A percentile compares a stretch with the other conserved stretches of the same genome.
These are phyloP conservation scores for Conringia planisiliqua DNA, from an alignment of 345 rosid genomes.

Conservation along the genomic window DNA sequence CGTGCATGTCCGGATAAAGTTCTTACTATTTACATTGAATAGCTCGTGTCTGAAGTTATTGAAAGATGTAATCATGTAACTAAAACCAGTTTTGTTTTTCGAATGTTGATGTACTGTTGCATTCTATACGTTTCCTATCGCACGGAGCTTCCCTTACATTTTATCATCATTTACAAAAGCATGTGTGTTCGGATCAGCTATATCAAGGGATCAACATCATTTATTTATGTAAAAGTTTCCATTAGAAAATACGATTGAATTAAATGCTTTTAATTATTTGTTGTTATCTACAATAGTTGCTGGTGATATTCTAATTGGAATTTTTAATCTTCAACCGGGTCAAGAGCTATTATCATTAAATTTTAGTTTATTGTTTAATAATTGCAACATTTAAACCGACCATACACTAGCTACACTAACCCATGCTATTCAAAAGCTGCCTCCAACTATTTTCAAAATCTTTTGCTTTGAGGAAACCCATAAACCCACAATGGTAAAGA, in stretches of 20 bases:
- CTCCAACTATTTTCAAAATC: not conserved
- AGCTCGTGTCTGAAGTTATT: constrained; percentile 7
- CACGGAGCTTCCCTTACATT: not conserved
- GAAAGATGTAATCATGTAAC: not conserved
- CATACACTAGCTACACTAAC: constrained; percentile 2
- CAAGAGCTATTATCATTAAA: not conserved
- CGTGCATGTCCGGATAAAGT: constrained; percentile 32
- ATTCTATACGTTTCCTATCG: not conserved
- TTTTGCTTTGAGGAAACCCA: constrained; percentile 13
- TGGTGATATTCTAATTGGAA: not conserved
- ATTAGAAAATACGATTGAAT: not conserved
- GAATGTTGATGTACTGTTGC: not conserved
- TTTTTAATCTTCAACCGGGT: no score
- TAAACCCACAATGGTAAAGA: constrained; percentile 14
- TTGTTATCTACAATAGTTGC: not conserved
- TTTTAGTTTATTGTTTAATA: not conserved
- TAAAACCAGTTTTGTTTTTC: not conserved
- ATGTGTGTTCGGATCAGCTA: not conserved
- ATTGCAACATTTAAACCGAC: constrained; percentile 16
- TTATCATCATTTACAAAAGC: constrained; percentile 2
- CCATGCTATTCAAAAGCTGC: not conserved
- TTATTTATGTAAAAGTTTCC: not conserved
- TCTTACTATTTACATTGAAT: constrained; percentile 22
- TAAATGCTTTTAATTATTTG: not conserved
- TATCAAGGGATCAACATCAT: not conserved